phyloP scores from a whole-genome alignment of 371 early-diverging fungal genomes.

The Mortierella sp. region DNA sequence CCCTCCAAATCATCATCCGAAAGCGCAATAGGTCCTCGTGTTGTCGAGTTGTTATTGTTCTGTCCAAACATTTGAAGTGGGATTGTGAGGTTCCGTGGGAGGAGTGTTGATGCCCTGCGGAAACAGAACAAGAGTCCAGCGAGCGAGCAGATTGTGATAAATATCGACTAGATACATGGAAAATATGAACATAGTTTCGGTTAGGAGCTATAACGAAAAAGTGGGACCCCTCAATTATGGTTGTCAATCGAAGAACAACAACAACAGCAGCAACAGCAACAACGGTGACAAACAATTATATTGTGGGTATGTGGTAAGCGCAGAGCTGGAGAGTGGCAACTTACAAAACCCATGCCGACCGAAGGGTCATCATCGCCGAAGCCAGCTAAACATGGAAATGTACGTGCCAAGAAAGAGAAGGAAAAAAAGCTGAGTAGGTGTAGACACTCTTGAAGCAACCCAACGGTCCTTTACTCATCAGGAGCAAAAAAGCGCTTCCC shows the following conservation, averaged over 20 bases:
- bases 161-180: constrained; percentile 28
- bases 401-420: not conserved
- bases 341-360: constrained; percentile 45
- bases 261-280: no score
- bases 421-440: not conserved
- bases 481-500: not conserved
- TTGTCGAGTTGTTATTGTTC: not conserved
- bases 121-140: constrained; percentile 48
- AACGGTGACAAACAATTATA: not conserved
- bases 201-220: no score
- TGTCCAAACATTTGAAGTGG: constrained; percentile 46
- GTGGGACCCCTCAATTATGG: no score
- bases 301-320: not conserved
- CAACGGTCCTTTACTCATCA: not conserved
- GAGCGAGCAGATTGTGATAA: constrained; percentile 37
- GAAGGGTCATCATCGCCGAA: constrained; percentile 24
- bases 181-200: not conserved
- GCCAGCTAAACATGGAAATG: not conserved
- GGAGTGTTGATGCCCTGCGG: constrained; percentile 41
- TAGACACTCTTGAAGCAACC: not conserved
- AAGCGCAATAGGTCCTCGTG: constrained; percentile 54
- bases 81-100: constrained; percentile 47
- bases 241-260: not conserved
- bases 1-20: constrained; percentile 49
- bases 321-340: not conserved